Base-by-base conservation (phyloP, 352 stramenopile species). In the Globisporangium apiculatum region DNA sequence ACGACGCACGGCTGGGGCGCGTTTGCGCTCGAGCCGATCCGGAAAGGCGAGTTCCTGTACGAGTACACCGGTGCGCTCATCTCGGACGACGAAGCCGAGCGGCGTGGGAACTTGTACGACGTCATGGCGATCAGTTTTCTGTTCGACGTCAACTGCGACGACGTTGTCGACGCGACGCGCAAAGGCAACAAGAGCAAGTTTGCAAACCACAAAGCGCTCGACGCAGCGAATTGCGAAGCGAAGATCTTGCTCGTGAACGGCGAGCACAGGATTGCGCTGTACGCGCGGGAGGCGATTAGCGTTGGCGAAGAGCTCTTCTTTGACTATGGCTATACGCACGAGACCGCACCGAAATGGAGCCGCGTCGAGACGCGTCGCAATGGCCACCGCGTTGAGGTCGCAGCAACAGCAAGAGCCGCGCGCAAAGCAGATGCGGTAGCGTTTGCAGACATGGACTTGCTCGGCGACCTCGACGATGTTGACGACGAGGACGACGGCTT, bases 151-250 rank as follows among this genome's bases (percentile, higher is more conserved):
- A 97, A 91, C 61, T 83, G 71, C 4, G 92, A 98, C 9, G 82
- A 86, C 51, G 83, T 95, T 31, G 76, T 99, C 36, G 95, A 98
- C 66, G 92, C 94, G 1, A 85, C 85, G 46, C 79, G 84, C 36
- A 92, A 97, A 62, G 95, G 96, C 11, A 98, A 98, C 72, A 98
- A 98, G 67, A 89, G 83, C 45, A 90, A 95, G 57, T 98, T 97
- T 72, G 83, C 87, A 2, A 96, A 97, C 60, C 91, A 98, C 57
- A 68, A 64, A 12, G 63, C 71, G 51, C 64, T 67, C 48, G 67
- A 69, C n/a, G 55, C 60, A 1, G 75, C 87, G 10, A 98, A 98
- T 55, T 82, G 89, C 45, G 72, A 89, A 53, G 79, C 92, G 7
- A 85, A 81, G 53, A 91, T 96, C 56, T 66, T 96, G 15, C 53